Evolutionary conservation across 169 alveolate species (phyloP).

Genomic region (Plasmodium coatneyi): DNA sequence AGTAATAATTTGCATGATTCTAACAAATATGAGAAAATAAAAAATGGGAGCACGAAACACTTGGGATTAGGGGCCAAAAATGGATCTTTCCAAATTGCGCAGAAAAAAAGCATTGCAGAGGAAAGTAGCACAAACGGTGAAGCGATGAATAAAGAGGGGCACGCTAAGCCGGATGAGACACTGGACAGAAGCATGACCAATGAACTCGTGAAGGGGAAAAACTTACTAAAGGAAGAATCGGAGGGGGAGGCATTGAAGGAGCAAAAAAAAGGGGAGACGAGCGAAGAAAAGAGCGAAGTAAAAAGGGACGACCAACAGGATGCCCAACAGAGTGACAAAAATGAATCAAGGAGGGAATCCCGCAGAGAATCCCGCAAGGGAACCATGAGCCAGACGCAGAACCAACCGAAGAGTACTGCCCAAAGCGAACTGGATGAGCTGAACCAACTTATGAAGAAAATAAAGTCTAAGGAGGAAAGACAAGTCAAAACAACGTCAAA

Average conservation of each 20-base stretch:
- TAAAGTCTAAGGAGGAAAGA: constrained; percentile 8
- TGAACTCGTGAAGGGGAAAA: neutral
- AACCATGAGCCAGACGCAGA: neutral
- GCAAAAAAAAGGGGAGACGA: neutral
- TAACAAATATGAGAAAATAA: neutral
- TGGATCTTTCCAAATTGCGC: neutral
- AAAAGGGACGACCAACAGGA: neutral
- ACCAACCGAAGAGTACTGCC: neutral
- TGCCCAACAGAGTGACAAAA: neutral
- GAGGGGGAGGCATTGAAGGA: neutral
- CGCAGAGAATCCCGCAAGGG: neutral
- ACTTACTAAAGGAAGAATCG: neutral
- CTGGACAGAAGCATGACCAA: neutral
- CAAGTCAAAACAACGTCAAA: neutral
- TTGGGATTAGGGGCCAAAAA: neutral
- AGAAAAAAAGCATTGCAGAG: neutral
- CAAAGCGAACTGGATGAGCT: neutral
- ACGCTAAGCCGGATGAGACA: neutral
- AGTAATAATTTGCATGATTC: neutral
- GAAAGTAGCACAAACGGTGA: neutral
- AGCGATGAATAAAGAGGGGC: neutral
- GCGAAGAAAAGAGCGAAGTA: neutral
- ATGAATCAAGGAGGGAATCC: neutral
- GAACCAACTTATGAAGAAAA: neutral
- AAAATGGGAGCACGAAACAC: neutral